Conservation (phyloP, 345 rosid genomes). For the Linum lewisii region DNA sequence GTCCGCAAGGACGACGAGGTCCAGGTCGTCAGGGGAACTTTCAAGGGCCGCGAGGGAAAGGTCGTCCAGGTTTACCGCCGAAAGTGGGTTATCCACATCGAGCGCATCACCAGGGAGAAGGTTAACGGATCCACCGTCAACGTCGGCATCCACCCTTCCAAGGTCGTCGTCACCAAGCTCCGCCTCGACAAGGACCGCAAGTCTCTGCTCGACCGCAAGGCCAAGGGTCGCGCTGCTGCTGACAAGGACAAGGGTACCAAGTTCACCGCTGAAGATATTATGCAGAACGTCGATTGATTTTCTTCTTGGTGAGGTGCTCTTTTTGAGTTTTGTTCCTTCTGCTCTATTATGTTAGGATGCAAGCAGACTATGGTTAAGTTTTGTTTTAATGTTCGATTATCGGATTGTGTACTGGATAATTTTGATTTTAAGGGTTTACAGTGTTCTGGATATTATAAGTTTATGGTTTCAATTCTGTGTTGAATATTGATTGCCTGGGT, state of each 20-base stretch:
- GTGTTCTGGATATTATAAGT: too few relatives aligned
- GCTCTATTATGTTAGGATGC: background rate
- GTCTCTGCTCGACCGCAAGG: conserved; percentile 4
- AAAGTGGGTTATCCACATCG: conserved; percentile 7
- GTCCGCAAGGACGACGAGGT: conserved; percentile 9
- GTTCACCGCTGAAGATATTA: conserved; percentile 5
- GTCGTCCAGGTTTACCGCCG: conserved; percentile 5
- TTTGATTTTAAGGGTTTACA: too few relatives aligned
- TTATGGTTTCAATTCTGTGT: too few relatives aligned
- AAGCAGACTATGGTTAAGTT: background rate
- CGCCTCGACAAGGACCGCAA: conserved; percentile 1
- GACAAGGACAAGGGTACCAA: conserved; percentile 4
- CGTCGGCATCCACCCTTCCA: conserved; percentile 3
- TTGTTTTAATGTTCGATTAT: too few relatives aligned
- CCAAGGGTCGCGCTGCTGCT: background rate
- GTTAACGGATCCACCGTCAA: conserved; percentile 7
- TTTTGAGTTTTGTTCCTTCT: background rate
- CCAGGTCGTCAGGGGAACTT: background rate
- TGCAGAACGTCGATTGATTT: conserved; percentile 3
- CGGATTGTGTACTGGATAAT: too few relatives aligned
- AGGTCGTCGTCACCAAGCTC: conserved; percentile 8
- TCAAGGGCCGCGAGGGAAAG: conserved; percentile 7
- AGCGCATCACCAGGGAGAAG: conserved; percentile 7
- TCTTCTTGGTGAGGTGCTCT: background rate
- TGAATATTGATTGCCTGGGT: too few relatives aligned